Conservation (phyloP, 768 basidiomycete genomes). For the Pulveroboletus sp. region DNA sequence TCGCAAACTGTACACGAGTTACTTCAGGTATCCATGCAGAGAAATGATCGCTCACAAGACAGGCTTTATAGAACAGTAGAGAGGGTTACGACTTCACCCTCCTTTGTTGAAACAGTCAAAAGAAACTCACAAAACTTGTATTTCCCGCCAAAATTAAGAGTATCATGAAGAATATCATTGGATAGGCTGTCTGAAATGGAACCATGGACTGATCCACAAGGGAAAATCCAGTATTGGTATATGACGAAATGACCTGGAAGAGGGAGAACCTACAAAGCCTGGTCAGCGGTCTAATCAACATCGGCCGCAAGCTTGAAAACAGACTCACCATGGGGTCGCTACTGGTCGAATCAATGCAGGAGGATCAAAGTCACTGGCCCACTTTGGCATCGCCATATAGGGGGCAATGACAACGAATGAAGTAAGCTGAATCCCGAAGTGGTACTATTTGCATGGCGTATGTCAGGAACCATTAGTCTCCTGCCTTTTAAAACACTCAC, state of each 20-base stretch:
- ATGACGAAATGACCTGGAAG: slow-evolving; percentile 83
- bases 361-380: slow-evolving; percentile 56
- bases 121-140: slow-evolving; percentile 80
- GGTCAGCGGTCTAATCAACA: neutral
- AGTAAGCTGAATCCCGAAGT: slow-evolving; percentile 63
- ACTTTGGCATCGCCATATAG: slow-evolving; percentile 61
- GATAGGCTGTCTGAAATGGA: slow-evolving; percentile 83
- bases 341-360: slow-evolving; percentile 55
- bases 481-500: slow-evolving; percentile 41
- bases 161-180: slow-evolving; percentile 68
- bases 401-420: slow-evolving; percentile 74
- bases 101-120: neutral
- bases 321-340: slow-evolving; percentile 57
- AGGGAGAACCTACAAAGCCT: slow-evolving; percentile 60
- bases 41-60: slow-evolving; percentile 60
- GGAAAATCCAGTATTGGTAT: slow-evolving; percentile 85
- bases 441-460: slow-evolving; percentile 53
- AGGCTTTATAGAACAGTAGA: slow-evolving; percentile 46
- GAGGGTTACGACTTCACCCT: neutral
- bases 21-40: neutral
- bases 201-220: slow-evolving; percentile 88
- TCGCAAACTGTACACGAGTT: slow-evolving; percentile 52
- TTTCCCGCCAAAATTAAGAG: slow-evolving; percentile 87
- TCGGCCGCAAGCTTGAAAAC: neutral
- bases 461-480: slow-evolving; percentile 2